Evolutionary conservation across 768 basidiomycete genomes (phyloP), one percentile per base, ranked within the genome.

Genomic region (Tulasnella sp.): DNA sequence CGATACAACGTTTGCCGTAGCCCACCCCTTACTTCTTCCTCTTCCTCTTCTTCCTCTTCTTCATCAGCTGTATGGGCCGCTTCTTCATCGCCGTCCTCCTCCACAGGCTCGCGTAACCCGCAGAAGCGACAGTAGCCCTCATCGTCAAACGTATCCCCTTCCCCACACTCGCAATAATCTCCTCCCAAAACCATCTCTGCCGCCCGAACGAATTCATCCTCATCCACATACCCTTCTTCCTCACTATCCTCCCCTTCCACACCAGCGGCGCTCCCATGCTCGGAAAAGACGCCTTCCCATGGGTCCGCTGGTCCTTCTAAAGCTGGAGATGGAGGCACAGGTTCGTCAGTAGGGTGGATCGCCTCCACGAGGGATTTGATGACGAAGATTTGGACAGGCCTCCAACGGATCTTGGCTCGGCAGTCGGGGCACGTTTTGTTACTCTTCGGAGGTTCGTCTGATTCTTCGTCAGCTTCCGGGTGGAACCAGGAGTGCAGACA

Each of bases 391-490:
- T 31, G 55, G 27, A 58, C 30, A 4, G 55, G 55, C 15, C 24
- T 8, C 5, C 25, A 58, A 2, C 34, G 29, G 24, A 58, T 58
- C 43, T 41, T 27, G 45, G 55, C 55, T 7, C 55, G 55, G 46
- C 55, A 58, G 34, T 58, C 24, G 9, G 55, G 55, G 19, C 55
- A 58, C 2, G 55, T 58, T 24, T 58, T 58, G 34, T 24, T 22
- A 41, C 53, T 22, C n/a, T 54, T 21, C 38, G 7, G 34, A 5
- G 5, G 8, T 25, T 17, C 2, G 34, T 27, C 3, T 38, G 30
- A 51, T 22, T 54, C 53, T 8, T 54, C 53, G 24, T 54, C 53
- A 19, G 34, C 53, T n/a, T 44, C 34, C 9, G 27, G 25, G 15
- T 46, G 24, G 29, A 58, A 58, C 45, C 56, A 49, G 17, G 25